Evolutionary conservation across 345 rosid species (phyloP), one percentile per base, ranked within the genome.

Genomic region (Salix viminalis): DNA sequence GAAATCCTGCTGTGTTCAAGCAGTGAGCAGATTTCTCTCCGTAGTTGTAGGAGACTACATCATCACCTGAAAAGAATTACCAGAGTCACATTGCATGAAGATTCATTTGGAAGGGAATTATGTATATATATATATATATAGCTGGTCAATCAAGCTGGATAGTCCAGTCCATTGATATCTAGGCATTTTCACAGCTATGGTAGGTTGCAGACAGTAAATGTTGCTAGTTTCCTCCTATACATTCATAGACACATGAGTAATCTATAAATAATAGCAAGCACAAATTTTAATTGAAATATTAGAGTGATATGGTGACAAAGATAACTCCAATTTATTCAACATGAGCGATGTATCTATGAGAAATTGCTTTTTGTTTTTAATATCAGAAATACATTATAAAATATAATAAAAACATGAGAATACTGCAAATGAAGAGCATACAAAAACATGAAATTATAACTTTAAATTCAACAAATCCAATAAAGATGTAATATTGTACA

Each of bases 11-110:
- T 50, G 75, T 19, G 70, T 71, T 85, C 77, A 94, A 83, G 71
- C 80, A 62, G 28, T 90, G 87, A 26, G 90, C 93, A 28, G 98
- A 94, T 85, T 84, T 91, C 80, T 94, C 97, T 81, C 98, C 98
- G 66, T 85, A 85, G 78, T 76, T 85, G 69, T 88, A 88, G 18
- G 93, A 91, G 39, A 94, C 96, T 24, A 90, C 87, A 56, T 94
- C 96, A 82, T 94, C 97, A 79, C 87, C 97, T 94, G 82, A 70
- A 79, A 77, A 72, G 41, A 39, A 26, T 75, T 41, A 8, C 37
- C 18, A 42, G 23, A 16, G 46, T 50, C 41, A 69, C 21, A 8
- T 32, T 23, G 30, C 15, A 70, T 14, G 69, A 69, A 54, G 23
- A 76, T 41, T 67, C 4, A 44, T 30, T 23, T 21, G 60, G 65